Evolutionary conservation across 2,329 filamentous ascomycete genomes (phyloP), one percentile per base, ranked within the genome.

Genomic region (Scytalidium sp.): DNA sequence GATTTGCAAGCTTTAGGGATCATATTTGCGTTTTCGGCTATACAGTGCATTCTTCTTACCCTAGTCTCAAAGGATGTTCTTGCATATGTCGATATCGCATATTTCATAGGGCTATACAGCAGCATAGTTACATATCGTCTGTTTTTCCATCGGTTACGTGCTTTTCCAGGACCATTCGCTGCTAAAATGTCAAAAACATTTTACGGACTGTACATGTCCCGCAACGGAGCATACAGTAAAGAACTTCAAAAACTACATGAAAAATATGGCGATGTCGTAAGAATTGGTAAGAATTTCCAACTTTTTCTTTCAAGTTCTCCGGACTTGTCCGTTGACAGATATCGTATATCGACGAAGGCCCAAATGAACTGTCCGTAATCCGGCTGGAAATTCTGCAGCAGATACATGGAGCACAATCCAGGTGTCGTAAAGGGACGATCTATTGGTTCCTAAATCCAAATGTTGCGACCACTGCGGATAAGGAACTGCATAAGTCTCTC

Each of bases 101-200:
- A 78, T 80, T 50, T 70, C 76, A 0, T 61, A 74, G 2, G 69
- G 72, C 15, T 72, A 74, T 78, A 56, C 76, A 78, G 1, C 48
- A 70, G 77, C 9, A 57, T 53, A 11, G 32, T 55, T 11, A 13
- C 56, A 3, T 60, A 61, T 25, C 53, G 59, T 9, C 43, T 49
- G 2, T 58, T 59, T 29, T 59, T 60, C 48, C 59, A 61, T 46
- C 53, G 51, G 17, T 44, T 60, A 6, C 42, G 46, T 10, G 27
- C 36, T 20, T 60, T 59, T 23, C 56, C 57, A 4, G 58, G 59
- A 10, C 58, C 57, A 19, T 50, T 53, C 11, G 42, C 42, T 20
- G 59, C 59, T 3, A 55, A 53, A 23, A 43, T 60, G 7, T 52
- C 52, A 2, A 59, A 59, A 23, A 45, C 58, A 11, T 57, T 56